phyloP scores from a whole-genome alignment of 345 rosid species.

The Acer saccharum region DNA sequence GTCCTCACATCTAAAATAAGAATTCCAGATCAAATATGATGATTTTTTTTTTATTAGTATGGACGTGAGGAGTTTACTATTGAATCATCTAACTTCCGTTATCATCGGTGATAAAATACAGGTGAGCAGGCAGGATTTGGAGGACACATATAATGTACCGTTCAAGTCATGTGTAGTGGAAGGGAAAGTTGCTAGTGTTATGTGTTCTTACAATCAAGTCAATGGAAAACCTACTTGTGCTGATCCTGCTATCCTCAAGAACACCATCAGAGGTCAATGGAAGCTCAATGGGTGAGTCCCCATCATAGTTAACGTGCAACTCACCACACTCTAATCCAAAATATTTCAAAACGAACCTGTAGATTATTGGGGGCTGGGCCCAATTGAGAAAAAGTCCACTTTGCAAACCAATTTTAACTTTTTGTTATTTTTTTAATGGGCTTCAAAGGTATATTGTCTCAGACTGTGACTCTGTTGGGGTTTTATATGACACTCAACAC shows the following conservation, averaged over 20 bases:
- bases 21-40: not conserved
- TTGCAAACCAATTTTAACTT: not conserved
- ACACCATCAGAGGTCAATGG: conserved; percentile 93
- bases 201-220: conserved; percentile 98
- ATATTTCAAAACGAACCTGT: not conserved
- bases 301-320: not conserved
- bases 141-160: conserved; percentile 85
- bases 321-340: no score
- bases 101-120: conserved; percentile 16
- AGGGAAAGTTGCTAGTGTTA: conserved; percentile 89
- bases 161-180: conserved; percentile 84
- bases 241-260: conserved; percentile 69
- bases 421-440: not conserved
- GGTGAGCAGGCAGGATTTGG: conserved; percentile 95
- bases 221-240: conserved; percentile 97
- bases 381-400: not conserved
- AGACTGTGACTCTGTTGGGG: conserved; percentile 87
- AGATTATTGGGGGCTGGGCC: not conserved
- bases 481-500: conserved; percentile 72
- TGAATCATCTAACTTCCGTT: not conserved
- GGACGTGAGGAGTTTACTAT: not conserved
- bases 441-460: conserved; percentile 77
- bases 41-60: no score
- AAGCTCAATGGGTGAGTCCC: conserved; percentile 66
- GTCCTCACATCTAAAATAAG: not conserved